These are phyloP conservation scores for Tolypocladium nubicola DNA, from an alignment of 2,329 filamentous ascomycete species.

Conservation along the genomic window DNA sequence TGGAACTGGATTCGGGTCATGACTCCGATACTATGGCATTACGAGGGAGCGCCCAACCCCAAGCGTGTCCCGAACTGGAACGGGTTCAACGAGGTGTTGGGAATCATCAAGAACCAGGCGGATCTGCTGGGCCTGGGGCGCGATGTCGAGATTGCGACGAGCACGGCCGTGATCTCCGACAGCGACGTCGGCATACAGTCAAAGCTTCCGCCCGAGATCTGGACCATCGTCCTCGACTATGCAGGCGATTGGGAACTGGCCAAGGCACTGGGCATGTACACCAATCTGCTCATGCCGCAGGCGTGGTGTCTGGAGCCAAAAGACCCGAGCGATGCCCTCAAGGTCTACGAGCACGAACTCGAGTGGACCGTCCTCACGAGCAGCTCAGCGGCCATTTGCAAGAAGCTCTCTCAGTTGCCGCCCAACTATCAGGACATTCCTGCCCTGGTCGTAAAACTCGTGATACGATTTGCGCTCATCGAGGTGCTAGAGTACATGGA, in stretches of 20 bases:
- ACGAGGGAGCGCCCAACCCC: conserved; percentile 40
- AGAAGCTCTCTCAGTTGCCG: conserved; percentile 60
- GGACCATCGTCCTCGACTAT: conserved; percentile 78
- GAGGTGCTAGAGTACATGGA: conserved; percentile 63
- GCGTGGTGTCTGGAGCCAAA: conserved; percentile 57
- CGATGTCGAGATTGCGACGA: conserved; percentile 49
- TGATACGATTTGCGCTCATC: conserved; percentile 82
- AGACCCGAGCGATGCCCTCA: conserved; percentile 51
- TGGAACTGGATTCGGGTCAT: conserved; percentile 84
- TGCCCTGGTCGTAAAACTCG: conserved; percentile 72
- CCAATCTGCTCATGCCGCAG: conserved; percentile 59
- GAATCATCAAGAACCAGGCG: conserved; percentile 66
- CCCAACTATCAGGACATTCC: conserved; percentile 63
- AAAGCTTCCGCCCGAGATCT: conserved; percentile 71
- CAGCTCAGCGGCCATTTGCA: conserved; percentile 59
- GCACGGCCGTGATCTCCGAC: conserved; percentile 23
- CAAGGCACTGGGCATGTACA: conserved; percentile 69
- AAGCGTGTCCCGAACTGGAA: conserved; percentile 51
- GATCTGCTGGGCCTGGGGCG: conserved; percentile 65
- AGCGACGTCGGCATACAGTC: conserved; percentile 23
- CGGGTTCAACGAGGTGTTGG: conserved; percentile 59
- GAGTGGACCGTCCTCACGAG: conserved; percentile 77
- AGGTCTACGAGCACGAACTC: conserved; percentile 65
- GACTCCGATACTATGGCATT: conserved; percentile 74
- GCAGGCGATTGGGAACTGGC: conserved; percentile 87